Evolutionary conservation across 1,139 yeast genomes (phyloP).

Genomic region (Yamadazyma spencermartinsiae): DNA sequence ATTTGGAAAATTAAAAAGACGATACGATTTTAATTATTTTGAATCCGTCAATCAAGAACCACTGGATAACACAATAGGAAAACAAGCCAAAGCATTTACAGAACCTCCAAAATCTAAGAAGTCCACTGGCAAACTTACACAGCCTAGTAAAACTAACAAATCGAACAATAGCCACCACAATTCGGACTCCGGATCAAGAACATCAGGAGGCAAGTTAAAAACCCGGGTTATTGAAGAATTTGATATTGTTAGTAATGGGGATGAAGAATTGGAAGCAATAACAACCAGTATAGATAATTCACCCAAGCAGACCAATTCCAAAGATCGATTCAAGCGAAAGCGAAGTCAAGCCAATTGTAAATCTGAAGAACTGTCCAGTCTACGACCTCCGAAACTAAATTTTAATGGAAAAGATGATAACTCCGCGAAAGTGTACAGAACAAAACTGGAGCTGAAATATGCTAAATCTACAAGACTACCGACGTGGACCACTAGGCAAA

Average conservation of each 20-base stretch:
- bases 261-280: slow-evolving; percentile 16
- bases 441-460: background rate
- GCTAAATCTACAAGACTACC: slow-evolving; percentile 1
- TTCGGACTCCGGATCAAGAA: background rate
- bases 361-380: background rate
- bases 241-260: slow-evolving; percentile 26
- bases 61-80: background rate
- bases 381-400: background rate
- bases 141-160: slow-evolving; percentile 7
- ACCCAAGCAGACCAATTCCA: background rate
- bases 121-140: slow-evolving; percentile 2
- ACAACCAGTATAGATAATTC: slow-evolving; percentile 2
- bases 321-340: slow-evolving; percentile 1
- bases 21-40: slow-evolving; percentile 7
- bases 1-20: slow-evolving; percentile 13
- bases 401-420: background rate
- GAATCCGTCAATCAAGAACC: slow-evolving; percentile 1
- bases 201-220: background rate
- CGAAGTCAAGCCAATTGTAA: background rate
- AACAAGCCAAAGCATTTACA: background rate
- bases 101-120: background rate
- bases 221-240: slow-evolving; percentile 15
- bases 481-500: slow-evolving; percentile 2
- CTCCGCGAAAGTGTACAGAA: too few species aligned
- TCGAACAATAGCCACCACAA: background rate